Conservation (phyloP, 768 basidiomycete species). For the Ephemerocybe angulata region DNA sequence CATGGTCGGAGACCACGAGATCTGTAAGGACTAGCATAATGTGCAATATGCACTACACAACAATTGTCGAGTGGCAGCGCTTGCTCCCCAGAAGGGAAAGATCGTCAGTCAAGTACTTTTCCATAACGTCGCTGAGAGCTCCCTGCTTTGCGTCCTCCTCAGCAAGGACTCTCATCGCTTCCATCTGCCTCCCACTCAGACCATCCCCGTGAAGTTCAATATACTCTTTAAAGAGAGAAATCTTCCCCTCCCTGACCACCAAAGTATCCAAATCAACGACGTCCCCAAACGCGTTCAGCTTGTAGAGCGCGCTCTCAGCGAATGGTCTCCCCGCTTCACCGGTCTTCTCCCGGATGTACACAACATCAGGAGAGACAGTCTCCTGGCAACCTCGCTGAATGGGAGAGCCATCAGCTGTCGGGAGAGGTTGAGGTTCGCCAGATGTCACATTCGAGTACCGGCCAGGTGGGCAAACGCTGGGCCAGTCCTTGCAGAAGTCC, state of each 20-base stretch:
- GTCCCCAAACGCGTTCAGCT: not conserved
- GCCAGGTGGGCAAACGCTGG: not conserved
- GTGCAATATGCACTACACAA: too few relatives aligned
- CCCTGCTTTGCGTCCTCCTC: not conserved
- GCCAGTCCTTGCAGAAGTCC: not conserved
- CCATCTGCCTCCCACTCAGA: not conserved
- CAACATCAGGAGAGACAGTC: not conserved
- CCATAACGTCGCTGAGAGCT: not conserved
- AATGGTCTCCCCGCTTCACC: not conserved
- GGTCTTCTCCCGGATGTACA: not conserved
- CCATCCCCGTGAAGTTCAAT: not conserved
- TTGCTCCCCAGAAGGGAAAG: too few relatives aligned
- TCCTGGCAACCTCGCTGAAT: not conserved
- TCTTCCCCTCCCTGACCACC: not conserved
- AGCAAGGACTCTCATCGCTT: not conserved
- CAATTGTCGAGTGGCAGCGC: too few relatives aligned
- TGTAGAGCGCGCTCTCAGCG: not conserved
- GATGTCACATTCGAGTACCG: not conserved
- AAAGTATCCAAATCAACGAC: not conserved
- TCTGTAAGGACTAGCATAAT: too few relatives aligned
- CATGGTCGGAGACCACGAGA: too few relatives aligned
- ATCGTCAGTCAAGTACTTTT: not conserved
- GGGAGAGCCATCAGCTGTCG: too few relatives aligned
- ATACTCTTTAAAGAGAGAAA: not conserved
- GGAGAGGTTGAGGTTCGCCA: not conserved